Evolutionary conservation across 2,329 filamentous ascomycete species (phyloP).

Genomic region (Thermomyces lanuginosus): DNA sequence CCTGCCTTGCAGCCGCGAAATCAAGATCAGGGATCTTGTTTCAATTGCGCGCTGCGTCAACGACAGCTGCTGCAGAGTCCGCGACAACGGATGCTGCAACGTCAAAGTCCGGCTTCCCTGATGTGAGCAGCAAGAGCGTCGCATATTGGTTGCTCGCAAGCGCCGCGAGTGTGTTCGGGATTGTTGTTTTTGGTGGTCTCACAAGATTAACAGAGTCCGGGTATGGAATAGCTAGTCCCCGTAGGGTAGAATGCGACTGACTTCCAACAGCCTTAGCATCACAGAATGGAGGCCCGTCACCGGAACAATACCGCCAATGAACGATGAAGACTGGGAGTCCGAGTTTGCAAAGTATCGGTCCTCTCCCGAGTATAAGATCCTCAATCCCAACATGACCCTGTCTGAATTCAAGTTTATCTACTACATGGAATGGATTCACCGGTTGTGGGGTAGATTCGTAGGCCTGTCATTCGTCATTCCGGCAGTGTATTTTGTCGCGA

Average conservation of each 20-base stretch:
- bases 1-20: conserved; percentile 14
- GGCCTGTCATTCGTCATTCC: conserved; percentile 80
- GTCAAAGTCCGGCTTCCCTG: conserved; percentile 32
- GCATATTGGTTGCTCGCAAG: conserved; percentile 88
- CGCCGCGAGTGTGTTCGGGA: conserved; percentile 86
- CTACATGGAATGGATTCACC: conserved; percentile 97
- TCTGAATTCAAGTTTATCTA: conserved; percentile 97
- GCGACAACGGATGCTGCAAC: conserved; percentile 12
- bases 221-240: conserved; percentile 35
- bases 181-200: conserved; percentile 86
- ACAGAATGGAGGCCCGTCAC: conserved; percentile 98
- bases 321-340: conserved; percentile 65
- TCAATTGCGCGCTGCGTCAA: conserved; percentile 2
- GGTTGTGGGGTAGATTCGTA: conserved; percentile 84
- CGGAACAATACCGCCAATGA: conserved; percentile 71
- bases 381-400: conserved; percentile 87
- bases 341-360: conserved; percentile 87
- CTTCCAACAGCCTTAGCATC: conserved; percentile 59
- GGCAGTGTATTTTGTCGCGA: conserved; percentile 71
- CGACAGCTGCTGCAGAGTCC: conserved; percentile 8
- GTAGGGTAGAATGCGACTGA: conserved; percentile 3
- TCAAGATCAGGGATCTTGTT: conserved; percentile 5
- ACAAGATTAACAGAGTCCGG: conserved; percentile 92
- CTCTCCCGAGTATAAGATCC: conserved; percentile 78
- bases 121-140: conserved; percentile 57